A percentile compares a stretch with the other conserved stretches of the same genome.
These are phyloP conservation scores for Colletotrichum musicola DNA, from an alignment of 2,329 filamentous ascomycete genomes.

Conservation along the genomic window DNA sequence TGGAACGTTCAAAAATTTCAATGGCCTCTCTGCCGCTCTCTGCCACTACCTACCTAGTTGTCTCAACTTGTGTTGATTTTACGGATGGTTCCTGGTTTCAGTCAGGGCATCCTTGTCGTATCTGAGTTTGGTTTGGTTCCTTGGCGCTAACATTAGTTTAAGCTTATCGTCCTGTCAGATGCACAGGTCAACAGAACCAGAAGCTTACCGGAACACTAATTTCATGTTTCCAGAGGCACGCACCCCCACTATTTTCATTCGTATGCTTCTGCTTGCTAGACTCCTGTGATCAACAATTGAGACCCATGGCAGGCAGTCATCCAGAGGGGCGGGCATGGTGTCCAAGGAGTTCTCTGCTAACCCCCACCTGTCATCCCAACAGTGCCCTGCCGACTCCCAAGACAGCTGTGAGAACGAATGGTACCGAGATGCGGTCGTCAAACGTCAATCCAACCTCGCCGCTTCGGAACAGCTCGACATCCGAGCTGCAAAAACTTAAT, in stretches of 20 bases:
- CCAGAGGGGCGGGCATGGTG: no score
- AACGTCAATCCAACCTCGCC: slow-evolving; percentile 22
- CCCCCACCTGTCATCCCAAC: no score
- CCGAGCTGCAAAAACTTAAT: slow-evolving; percentile 2
- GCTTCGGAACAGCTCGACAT: slow-evolving; percentile 6
- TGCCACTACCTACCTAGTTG: neutral
- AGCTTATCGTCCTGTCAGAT: slow-evolving; percentile 19
- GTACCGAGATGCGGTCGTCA: slow-evolving; percentile 20
- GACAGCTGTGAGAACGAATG: neutral
- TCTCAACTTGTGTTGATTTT: slow-evolving; percentile 9
- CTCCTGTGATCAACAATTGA: no score
- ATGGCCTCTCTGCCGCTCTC: no score
- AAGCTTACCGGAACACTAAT: neutral
- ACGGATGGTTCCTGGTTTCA: neutral
- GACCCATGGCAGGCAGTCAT: no score
- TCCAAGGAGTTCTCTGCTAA: no score
- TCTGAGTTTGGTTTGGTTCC: neutral
- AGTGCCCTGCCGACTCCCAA: no score
- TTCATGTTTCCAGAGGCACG: neutral
- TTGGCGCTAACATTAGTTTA: slow-evolving; percentile 5
- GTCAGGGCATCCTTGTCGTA: slow-evolving; percentile 1
- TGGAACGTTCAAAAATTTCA: slow-evolving; percentile 12
- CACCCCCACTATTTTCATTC: neutral
- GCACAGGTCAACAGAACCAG: neutral
- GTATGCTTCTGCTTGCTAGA: neutral